A percentile compares a stretch with the other conserved stretches of the same genome.
Conservation (phyloP, 2,329 filamentous ascomycete genomes). For the Pseudocercospora musae region DNA sequence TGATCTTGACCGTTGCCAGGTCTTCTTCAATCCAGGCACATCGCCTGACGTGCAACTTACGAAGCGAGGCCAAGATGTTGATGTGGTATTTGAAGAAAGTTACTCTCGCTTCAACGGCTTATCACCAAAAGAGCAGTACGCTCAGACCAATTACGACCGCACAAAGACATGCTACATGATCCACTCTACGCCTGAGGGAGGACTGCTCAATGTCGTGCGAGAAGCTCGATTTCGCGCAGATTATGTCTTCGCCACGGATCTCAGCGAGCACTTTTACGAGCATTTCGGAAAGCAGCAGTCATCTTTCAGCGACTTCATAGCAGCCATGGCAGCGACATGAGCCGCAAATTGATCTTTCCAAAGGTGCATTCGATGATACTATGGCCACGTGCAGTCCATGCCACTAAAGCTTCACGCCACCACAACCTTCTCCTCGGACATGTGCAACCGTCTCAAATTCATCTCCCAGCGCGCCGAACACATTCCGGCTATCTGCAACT, state of each 20-base stretch:
- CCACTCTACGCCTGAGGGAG: constrained; percentile 16
- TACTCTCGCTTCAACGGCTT: constrained; percentile 7
- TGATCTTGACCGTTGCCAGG: constrained; percentile 11
- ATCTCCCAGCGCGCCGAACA: too few species aligned
- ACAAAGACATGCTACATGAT: constrained; percentile 17
- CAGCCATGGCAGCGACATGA: constrained; percentile 14
- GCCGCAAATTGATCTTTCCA: too few species aligned
- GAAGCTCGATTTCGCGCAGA: constrained; percentile 18
- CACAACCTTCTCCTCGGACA: too few species aligned
- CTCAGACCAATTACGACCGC: constrained; percentile 10
- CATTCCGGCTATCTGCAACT: too few species aligned
- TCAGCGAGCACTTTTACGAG: constrained; percentile 16
- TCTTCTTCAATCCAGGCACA: constrained; percentile 23
- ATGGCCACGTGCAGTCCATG: too few species aligned
- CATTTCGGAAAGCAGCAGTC: constrained; percentile 16
- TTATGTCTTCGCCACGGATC: constrained; percentile 23
- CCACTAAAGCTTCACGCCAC: too few species aligned
- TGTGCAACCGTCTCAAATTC: too few species aligned
- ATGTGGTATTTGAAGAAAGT: constrained; percentile 19
- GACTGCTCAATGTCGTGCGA: constrained; percentile 10
- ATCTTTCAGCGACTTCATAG: constrained; percentile 13
- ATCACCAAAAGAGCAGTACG: constrained; percentile 3
- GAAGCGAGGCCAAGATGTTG: constrained; percentile 13
- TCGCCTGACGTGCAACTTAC: constrained; percentile 14
- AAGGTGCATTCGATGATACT: too few species aligned